Percentiles rank a stretch among this genome's conserved stretches.
These are phyloP conservation scores for Calendula officinalis DNA, from an alignment of 129 eudicot species.

Conservation along the genomic window DNA sequence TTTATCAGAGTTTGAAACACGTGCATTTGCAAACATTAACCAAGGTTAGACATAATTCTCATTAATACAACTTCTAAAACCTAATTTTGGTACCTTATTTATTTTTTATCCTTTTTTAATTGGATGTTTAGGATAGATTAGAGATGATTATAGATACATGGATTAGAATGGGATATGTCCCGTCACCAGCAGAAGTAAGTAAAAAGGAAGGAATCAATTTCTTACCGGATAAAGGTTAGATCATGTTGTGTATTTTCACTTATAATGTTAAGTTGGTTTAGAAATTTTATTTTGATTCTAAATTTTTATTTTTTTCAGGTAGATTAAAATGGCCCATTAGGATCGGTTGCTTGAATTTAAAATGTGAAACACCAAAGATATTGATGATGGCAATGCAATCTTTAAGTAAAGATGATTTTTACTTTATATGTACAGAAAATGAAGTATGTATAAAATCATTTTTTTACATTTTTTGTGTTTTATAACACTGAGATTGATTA, in stretches of 20 bases:
- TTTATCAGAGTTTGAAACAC: constrained; percentile 84
- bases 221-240: constrained; percentile 58
- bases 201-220: constrained; percentile 65
- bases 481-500: background rate
- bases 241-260: background rate
- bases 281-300: background rate
- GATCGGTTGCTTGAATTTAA: constrained; percentile 73
- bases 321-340: constrained; percentile 61
- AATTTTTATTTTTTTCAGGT: constrained; percentile 37
- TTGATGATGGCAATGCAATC: constrained; percentile 64
- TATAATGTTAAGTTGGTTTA: background rate
- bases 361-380: constrained; percentile 50
- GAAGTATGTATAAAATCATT: constrained; percentile 12
- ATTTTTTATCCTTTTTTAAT: background rate
- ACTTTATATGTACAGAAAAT: constrained; percentile 68
- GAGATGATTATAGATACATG: constrained; percentile 71
- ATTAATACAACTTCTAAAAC: constrained; percentile 4
- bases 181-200: constrained; percentile 93
- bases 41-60: constrained; percentile 56
- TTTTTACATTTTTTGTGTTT: constrained; percentile 2
- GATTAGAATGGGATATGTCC: constrained; percentile 59
- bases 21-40: constrained; percentile 90
- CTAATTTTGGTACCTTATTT: constrained; percentile 10
- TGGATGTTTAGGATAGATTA: constrained; percentile 76
- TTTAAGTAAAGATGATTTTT: constrained; percentile 54